Base-by-base conservation (phyloP, 495 filamentous ascomycete genomes). In the Penicillium cinerascens region DNA sequence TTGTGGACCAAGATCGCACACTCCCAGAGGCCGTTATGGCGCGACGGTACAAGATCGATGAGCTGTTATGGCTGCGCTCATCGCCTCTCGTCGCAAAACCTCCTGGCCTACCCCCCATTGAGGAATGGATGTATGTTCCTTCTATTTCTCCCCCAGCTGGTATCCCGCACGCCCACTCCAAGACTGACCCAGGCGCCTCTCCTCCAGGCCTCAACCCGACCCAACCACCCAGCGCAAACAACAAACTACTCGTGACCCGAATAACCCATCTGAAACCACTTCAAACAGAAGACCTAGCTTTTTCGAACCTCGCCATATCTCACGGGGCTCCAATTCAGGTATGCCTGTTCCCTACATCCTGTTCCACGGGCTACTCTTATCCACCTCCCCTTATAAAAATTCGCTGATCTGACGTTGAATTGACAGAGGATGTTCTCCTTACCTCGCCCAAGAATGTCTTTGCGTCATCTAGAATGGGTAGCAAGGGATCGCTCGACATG, bases 1-100 rank as follows among this genome's bases (percentile, higher is more conserved):
- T 44, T 58, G 55, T 56, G 50, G 55, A 67, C 50, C 15, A 59
- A 59, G 53, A 63, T 55, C 63, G 49, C 61, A 65, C 63, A 59
- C 57, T 59, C 57, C 49, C 45, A 43, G 60, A 38, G 56, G 60
- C 68, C 66, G 56, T 60, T 56, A 78, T 82, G 76, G 74, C 77
- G 59, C 75, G 76, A 65, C 82, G 83, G 74, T 98, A 98, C 72
- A 80, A 85, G 49, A 78, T 81, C 66, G 87, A 92, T 44, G 83
- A 92, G 76, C 82, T 98, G 54, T 74, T 89, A 56, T 72, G 70
- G 64, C 79, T 99, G 56, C 84, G 85, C 66, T 70, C 85, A 40
- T 99, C 93, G 47, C 92, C 91, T 43, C 80, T 96, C 59, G 90
- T 91, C 60, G 71, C 80, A 51, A 96, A 92, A 63, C 93, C 93